Base-by-base conservation (phyloP, 805 yeast genomes). In the Ogataea polymorpha region DNA sequence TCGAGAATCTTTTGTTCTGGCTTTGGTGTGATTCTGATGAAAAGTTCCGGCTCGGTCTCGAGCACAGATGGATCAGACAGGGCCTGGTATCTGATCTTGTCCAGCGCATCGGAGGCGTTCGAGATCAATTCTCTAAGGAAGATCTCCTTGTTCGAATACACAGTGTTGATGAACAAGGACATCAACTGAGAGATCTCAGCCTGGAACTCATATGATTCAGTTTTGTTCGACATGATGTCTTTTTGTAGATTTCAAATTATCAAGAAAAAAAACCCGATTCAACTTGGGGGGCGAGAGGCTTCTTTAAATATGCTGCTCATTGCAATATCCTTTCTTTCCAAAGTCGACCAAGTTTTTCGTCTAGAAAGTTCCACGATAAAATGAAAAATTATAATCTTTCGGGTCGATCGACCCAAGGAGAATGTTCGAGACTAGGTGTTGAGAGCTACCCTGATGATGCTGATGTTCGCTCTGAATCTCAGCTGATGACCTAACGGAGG, bases 121-220 rank as follows among this genome's bases (percentile, higher is more conserved):
- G 99, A 93, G 63, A 93, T 87, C 76, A 93, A 79, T 72, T 93
- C 99, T 86, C 99, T 91, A 65, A 93, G 77, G 83, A 93, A 93
- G 61, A 93, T 93, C 72, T 93, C 99, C 78, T 93, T 93, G 84
- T 93, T 93, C 41, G 99, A 93, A 75, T 93, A 93, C 62, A 93
- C 99, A 44, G 99, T 93, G 88, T 93, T 93, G 76, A 93, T 93
- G 89, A 93, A 88, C 80, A 93, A 82, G 71, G 97, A 88, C 98
- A 93, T 85, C 82, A 93, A 80, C 95, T 93, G 99, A 84, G 98
- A 88, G 73, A 93, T 93, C 89, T 93, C 99, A 80, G 99, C 99
- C 73, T 95, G 96, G 74, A 93, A 93, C 78, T 91, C 98, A 68
- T 79, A 87, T 45, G 95, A 83, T 77, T 86, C 95, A 64, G 80